phyloP scores from a whole-genome alignment of 2,329 filamentous ascomycete genomes.

The Chaetomium olivaceum region DNA sequence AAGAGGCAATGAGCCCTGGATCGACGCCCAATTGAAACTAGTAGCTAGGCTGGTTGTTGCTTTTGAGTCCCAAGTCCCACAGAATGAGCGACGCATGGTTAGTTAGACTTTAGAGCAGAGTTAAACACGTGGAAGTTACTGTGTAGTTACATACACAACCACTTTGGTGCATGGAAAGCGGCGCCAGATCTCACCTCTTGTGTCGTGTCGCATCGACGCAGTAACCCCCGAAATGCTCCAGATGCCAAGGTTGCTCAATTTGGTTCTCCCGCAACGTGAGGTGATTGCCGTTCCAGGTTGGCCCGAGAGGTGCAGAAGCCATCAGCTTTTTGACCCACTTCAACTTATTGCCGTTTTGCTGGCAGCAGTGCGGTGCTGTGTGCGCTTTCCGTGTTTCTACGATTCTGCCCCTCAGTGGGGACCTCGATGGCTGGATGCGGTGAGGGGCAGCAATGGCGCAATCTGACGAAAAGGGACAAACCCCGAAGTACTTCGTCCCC shows the following conservation, averaged over 20 bases:
- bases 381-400: conserved; percentile 13
- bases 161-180: background rate
- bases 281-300: background rate
- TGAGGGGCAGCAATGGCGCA: conserved; percentile 33
- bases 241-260: conserved; percentile 5
- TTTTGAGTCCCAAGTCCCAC: background rate
- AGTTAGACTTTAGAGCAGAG: background rate
- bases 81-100: background rate
- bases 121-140: background rate
- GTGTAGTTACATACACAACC: background rate
- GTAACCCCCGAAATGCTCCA: conserved; percentile 28
- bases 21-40: background rate
- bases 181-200: background rate
- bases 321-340: conserved; percentile 16
- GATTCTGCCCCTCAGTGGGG: conserved; percentile 29
- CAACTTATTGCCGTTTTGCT: conserved; percentile 11
- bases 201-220: conserved; percentile 31
- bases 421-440: conserved; percentile 19
- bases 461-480: conserved; percentile 28
- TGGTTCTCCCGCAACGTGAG: conserved; percentile 14
- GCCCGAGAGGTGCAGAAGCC: conserved; percentile 8
- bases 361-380: background rate
- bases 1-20: background rate
- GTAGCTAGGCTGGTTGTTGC: background rate
- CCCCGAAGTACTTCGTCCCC: conserved; percentile 19